Evolutionary conservation across 768 basidiomycete genomes (phyloP), one percentile per base, ranked within the genome.

Genomic region (Russula virescens): DNA sequence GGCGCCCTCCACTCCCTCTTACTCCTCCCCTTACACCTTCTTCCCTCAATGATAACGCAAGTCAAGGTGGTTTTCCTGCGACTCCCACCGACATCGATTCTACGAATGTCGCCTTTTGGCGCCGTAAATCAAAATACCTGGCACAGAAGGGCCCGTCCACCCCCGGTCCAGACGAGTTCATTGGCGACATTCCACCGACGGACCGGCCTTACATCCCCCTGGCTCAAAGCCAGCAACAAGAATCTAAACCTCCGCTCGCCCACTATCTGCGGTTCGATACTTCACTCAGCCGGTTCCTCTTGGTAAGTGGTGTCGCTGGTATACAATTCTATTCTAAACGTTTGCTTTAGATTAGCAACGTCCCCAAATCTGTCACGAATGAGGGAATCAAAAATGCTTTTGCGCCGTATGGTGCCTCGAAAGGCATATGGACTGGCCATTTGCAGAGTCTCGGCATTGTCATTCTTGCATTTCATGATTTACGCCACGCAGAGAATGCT

Each of bases 11-110:
- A 26, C 69, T 73, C 25, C 75, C 85, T 47, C 76, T 87, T 56
- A 88, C 87, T 0, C 87, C 87, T 38, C 88, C 87, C 13, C 78
- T 89, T 48, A 88, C 87, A 1, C 87, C 87, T 0, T 84, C 87
- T 1, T 86, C 80, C 0, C 75, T 80, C 66, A 75, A 71, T 42
- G 77, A 79, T 42, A 69, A 69, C 21, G 69, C 72, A 40, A 71
- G 75, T 34, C 74, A 74, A 31, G 70, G 68, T 47, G 65, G 73
- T 46, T 73, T 74, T 63, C 63, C 64, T n/a, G 66, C 19, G 43
- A 64, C 58, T 13, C 66, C 64, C n/a, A 71, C 67, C 7, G 74
- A 74, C 55, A 58, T 64, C 54, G 53, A 68, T 45, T 66, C n/a
- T 56, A 70, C 59, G 31, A 69, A 66, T 50, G 66, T 56, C 25